Base-by-base conservation (phyloP, 2,329 filamentous ascomycete species). In the Rhinocladiella similis region DNA sequence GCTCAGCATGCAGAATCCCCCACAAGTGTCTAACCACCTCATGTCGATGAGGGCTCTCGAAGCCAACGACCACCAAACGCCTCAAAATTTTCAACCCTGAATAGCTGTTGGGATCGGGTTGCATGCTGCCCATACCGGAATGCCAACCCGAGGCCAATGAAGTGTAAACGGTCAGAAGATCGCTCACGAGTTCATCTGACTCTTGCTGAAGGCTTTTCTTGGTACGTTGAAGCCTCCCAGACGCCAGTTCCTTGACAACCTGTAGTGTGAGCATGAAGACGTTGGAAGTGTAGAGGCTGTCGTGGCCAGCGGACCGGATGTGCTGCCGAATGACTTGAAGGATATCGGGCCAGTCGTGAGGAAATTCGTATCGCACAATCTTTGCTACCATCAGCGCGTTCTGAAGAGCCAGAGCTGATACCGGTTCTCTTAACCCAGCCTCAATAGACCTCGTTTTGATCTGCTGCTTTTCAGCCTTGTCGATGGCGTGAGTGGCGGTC, bases 381-480 rank as follows among this genome's bases (percentile, higher is more conserved):
- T 96, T 97, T 14, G 92, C 89, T 42, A 91, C 80, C 54, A 94
- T 88, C 22, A 97, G 78, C 13, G 93, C 90, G 76, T 95, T 96
- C 68, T 97, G 92, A 29, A 95, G 74, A 16, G 91, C 91, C 27
- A 99, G 80, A 45, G 85, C 83, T 54, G 82, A 81, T 61, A 93
- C 87, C 1, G 83, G 82, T 70, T 97, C 93, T 65, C 85, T 82
- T 45, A 96, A 79, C 1, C 89, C 90, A 56, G 89, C 87, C 61
- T 90, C 82, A 7, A 96, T 81, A 19, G 96, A 77, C 20, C 87
- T 83, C 3, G 83, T 83, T 48, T 93, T 86, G 52, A 99, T 94
- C 36, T 82, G 70, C 9, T 81, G 76, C 72, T 94, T 97, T 69
- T 96, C 90, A 18, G 88, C 83, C 57, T 83, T 83, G 47, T 72